Base-by-base conservation (phyloP, 805 yeast genomes). In the Candida railenensis region DNA sequence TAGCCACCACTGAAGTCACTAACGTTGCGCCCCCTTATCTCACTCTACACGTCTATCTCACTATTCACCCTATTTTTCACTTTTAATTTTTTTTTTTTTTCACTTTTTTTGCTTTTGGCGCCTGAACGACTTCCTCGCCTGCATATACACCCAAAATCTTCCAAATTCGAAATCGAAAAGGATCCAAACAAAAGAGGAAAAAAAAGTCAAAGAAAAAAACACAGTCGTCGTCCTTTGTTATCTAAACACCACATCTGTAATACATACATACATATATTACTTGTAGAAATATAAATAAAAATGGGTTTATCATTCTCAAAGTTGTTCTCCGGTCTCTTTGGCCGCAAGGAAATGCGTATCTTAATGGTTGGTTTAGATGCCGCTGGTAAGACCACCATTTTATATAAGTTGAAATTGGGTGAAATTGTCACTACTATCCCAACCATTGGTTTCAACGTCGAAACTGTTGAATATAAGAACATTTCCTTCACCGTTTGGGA, bases 291-390 rank as follows among this genome's bases (percentile, higher is more conserved):
- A 14, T 14, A 33, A 33, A 33, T 12, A 33, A 33, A 33, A 37
- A 68, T 69, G 74, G 74, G 74, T 48, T 61, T 66, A 55, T 63
- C 72, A 37, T 54, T 69, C 52, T 68, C 73, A 44, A 69, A 66
- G 57, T 62, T 69, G 57, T 68, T 69, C 57, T 53, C 64, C 52
- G 70, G 67, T 54, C 68, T 69, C 53, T 69, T 68, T 52, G 73
- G 73, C 50, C 65, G 65, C 63, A 66, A 67, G 54, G 74, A 69
- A 48, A 68, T 69, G 73, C 64, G 74, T 59, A 69, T 69, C 51
- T 66, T 69, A 59, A 68, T 69, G 74, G 74, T 69, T 40, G 73
- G 74, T 32, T 63, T 68, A 54, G 73, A 68, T 56, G 73, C 73
- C 40, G 74, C 73, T 46, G 74, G 74, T 56, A 67, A 67, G 49